These are phyloP conservation scores for Epichloe glyceriae DNA, from an alignment of 2,329 filamentous ascomycete genomes.

Conservation along the genomic window DNA sequence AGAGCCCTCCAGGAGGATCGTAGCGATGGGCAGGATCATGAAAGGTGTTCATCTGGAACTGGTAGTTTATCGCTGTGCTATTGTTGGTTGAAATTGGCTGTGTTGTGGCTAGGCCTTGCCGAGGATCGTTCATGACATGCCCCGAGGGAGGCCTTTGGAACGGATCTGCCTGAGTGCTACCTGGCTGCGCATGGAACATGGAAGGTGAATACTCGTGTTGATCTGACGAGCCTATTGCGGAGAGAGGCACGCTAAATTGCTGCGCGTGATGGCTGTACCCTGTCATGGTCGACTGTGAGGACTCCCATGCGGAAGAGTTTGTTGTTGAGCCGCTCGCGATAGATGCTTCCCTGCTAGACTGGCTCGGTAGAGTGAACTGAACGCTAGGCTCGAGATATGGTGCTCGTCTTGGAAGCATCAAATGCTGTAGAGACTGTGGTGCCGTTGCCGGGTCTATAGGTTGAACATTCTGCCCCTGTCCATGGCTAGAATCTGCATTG, in stretches of 20 bases:
- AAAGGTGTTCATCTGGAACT: conserved; percentile 14
- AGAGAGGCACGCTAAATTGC: conserved; percentile 1
- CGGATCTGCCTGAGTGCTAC: conserved; percentile 1
- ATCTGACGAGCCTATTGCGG: conserved; percentile 3
- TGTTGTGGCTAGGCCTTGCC: conserved; percentile 8
- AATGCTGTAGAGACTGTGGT: conserved; percentile 23
- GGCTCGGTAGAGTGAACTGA: conserved; percentile 17
- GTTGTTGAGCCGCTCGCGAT: conserved; percentile 20
- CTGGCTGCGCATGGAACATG: conserved; percentile 1
- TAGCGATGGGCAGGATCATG: conserved; percentile 10
- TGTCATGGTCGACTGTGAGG: conserved; percentile 14
- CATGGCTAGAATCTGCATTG: conserved; percentile 8
- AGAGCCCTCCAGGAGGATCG: conserved; percentile 12
- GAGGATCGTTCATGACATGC: conserved; percentile 13
- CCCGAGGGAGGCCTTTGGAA: conserved; percentile 10
- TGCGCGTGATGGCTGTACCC: conserved; percentile 13
- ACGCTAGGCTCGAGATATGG: conserved; percentile 15
- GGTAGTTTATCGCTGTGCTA: conserved; percentile 13
- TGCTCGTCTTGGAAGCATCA: conserved; percentile 24
- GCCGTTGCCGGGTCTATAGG: conserved; percentile 13
- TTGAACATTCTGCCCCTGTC: conserved; percentile 7
- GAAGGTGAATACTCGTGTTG: conserved; percentile 5
- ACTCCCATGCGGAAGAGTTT: conserved; percentile 21
- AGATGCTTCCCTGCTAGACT: conserved; percentile 21
- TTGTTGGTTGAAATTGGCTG: conserved; percentile 12